These are phyloP conservation scores for Penicillium palitans DNA, from an alignment of 2,329 filamentous ascomycete species.

Conservation along the genomic window DNA sequence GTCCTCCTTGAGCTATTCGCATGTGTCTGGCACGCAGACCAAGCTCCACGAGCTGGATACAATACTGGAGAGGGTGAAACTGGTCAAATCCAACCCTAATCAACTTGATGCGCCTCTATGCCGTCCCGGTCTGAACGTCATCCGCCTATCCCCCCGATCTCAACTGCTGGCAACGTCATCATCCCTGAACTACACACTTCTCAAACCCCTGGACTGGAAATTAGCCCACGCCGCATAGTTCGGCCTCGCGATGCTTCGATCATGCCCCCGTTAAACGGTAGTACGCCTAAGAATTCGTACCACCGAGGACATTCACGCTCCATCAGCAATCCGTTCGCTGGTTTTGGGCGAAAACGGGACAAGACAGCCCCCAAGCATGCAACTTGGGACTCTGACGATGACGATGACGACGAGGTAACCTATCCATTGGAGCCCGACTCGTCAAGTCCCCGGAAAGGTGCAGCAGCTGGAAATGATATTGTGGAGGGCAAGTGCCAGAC, in stretches of 20 bases:
- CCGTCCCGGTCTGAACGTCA: slow-evolving; percentile 38
- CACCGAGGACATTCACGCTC: slow-evolving; percentile 60
- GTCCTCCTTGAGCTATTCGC: slow-evolving; percentile 15
- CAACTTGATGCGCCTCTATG: slow-evolving; percentile 38
- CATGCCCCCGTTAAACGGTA: slow-evolving; percentile 24
- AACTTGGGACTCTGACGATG: slow-evolving; percentile 49
- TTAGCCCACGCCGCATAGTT: slow-evolving; percentile 21
- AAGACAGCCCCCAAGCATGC: slow-evolving; percentile 52
- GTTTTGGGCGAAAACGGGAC: slow-evolving; percentile 52
- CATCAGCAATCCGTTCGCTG: slow-evolving; percentile 73
- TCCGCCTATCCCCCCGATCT: slow-evolving; percentile 29
- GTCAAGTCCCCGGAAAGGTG: slow-evolving; percentile 43
- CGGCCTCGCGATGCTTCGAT: slow-evolving; percentile 29
- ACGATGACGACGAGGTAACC: slow-evolving; percentile 38
- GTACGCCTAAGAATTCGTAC: slow-evolving; percentile 16
- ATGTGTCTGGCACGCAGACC: slow-evolving; percentile 17
- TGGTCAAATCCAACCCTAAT: not conserved
- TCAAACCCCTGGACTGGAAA: slow-evolving; percentile 20
- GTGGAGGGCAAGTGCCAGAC: slow-evolving; percentile 78
- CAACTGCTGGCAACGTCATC: slow-evolving; percentile 21
- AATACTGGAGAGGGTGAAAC: slow-evolving; percentile 1
- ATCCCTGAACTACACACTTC: slow-evolving; percentile 21
- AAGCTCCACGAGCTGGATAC: slow-evolving; percentile 14
- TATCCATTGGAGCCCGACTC: slow-evolving; percentile 37
- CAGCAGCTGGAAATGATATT: slow-evolving; percentile 56